These are phyloP conservation scores for Axilococcus clingmanii DNA, from an alignment of 139 green algal species.

Conservation along the genomic window DNA sequence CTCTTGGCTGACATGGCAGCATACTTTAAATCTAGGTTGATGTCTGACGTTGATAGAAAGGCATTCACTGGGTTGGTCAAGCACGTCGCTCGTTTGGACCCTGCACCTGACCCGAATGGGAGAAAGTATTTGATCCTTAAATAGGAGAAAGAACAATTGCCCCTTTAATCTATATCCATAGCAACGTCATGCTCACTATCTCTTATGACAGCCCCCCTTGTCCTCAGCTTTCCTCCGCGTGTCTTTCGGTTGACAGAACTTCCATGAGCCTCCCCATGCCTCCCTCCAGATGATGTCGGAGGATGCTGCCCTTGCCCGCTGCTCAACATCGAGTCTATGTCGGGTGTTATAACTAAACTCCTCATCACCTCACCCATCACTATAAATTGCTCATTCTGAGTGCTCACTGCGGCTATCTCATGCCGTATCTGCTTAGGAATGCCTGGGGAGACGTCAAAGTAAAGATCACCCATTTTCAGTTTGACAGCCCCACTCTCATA, in stretches of 20 bases:
- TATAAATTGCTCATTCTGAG: conserved; percentile 17
- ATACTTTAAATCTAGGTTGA: conserved; percentile 12
- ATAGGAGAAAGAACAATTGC: background rate
- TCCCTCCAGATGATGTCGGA: background rate
- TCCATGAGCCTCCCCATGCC: background rate
- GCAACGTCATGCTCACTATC: too few species aligned
- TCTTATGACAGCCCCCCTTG: too few species aligned
- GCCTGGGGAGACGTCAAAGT: conserved; percentile 55
- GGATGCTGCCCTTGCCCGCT: background rate
- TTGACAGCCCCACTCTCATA: conserved; percentile 58
- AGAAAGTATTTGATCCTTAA: conserved; percentile 19
- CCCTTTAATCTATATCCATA: too few species aligned
- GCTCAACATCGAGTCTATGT: conserved; percentile 44
- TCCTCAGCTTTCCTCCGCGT: too few species aligned
- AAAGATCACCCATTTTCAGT: conserved; percentile 54
- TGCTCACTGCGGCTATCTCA: conserved; percentile 42
- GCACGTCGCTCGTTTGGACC: conserved; percentile 2
- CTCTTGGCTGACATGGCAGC: conserved; percentile 13
- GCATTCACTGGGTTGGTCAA: conserved; percentile 14
- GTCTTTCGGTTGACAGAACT: too few species aligned
- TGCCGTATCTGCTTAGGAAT: conserved; percentile 35
- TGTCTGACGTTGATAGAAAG: background rate
- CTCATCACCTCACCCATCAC: conserved; percentile 38
- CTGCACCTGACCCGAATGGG: conserved; percentile 1
- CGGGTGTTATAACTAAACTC: conserved; percentile 41